Base-by-base conservation (phyloP, 179 eudicot species). In the Sideroxylon spinosum region DNA sequence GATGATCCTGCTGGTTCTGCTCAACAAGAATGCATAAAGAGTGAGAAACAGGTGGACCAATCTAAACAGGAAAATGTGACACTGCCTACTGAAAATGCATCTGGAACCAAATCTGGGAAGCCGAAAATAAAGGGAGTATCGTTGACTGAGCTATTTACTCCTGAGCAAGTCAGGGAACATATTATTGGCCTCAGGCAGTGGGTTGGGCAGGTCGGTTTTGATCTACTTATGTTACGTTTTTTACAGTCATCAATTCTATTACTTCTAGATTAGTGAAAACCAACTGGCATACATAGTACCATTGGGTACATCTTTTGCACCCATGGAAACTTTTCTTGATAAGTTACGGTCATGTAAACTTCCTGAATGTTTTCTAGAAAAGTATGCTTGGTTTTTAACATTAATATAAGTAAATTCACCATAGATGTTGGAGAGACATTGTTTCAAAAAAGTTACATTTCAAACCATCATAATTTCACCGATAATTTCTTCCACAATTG, bases 131-230 rank as follows among this genome's bases (percentile, higher is more conserved):
- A 88, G 68, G 96, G 93, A 28, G 96, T 91, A 22, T 91, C 96
- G 26, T 82, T 91, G 86, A 91, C 88, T 44, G 93, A 91, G 75
- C 76, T 91, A 72, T 90, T 91, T 75, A 91, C 96, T 63, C 92
- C 96, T 29, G 90, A 91, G 82, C 93, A 91, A 84, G 87, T 91
- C 65, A 83, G 87, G 87, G 92, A 88, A 81, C 96, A 91, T 80
- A 90, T 90, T 63, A 84, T 57, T 32, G 89, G 96, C 73, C 96
- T 91, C 78, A 85, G 91, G 64, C 93, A 81, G 85, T 90, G 93
- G 93, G 90, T 90, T 81, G 96, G 93, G 74, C 96, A 91, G 93
- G 82, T 80, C 60, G 56, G 82, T 67, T 4, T 23, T 50, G 29
- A 50, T 22, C 20, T 25, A 8, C 14, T 50, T 12, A 52, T 22